phyloP scores from a whole-genome alignment of 768 basidiomycete genomes.

The Kwoniella bestiolae region DNA sequence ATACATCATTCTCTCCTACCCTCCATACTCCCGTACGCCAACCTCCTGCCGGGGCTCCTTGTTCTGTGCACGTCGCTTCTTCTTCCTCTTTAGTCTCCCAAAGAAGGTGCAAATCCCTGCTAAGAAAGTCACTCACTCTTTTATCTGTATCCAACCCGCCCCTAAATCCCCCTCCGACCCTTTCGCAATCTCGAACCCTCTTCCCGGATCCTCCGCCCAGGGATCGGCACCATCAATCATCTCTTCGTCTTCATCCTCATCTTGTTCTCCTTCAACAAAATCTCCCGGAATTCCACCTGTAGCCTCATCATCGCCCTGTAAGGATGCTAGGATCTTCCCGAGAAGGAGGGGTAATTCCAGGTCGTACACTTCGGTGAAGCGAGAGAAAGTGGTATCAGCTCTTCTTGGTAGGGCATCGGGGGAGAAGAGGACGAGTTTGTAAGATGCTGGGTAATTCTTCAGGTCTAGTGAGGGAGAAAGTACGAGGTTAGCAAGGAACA shows the following conservation, averaged over 20 bases:
- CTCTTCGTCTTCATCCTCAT: slow-evolving; percentile 4
- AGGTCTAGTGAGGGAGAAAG: slow-evolving; percentile 21
- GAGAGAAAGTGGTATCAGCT: slow-evolving; percentile 22
- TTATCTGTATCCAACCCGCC: slow-evolving; percentile 18
- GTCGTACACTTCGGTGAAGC: slow-evolving; percentile 32
- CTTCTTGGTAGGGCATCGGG: slow-evolving; percentile 1
- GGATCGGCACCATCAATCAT: slow-evolving; percentile 10
- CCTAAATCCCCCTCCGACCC: slow-evolving; percentile 17
- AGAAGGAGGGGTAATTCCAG: slow-evolving; percentile 24
- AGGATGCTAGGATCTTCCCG: slow-evolving; percentile 20
- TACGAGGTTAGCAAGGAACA: not conserved
- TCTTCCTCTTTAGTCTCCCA: too few species aligned
- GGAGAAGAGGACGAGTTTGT: slow-evolving; percentile 12
- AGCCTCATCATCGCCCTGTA: slow-evolving; percentile 48
- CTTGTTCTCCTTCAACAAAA: slow-evolving; percentile 3
- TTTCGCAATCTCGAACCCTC: slow-evolving; percentile 29
- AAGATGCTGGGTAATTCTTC: slow-evolving; percentile 22
- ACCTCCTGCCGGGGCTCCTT: too few species aligned
- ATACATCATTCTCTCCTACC: too few species aligned
- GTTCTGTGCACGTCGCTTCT: too few species aligned
- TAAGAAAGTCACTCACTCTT: slow-evolving; percentile 42
- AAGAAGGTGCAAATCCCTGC: too few species aligned
- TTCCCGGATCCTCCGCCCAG: slow-evolving; percentile 7
- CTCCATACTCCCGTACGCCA: too few species aligned
- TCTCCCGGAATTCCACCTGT: slow-evolving; percentile 25